phyloP scores from a whole-genome alignment of 495 filamentous ascomycete species.

The Tuber calosporum region DNA sequence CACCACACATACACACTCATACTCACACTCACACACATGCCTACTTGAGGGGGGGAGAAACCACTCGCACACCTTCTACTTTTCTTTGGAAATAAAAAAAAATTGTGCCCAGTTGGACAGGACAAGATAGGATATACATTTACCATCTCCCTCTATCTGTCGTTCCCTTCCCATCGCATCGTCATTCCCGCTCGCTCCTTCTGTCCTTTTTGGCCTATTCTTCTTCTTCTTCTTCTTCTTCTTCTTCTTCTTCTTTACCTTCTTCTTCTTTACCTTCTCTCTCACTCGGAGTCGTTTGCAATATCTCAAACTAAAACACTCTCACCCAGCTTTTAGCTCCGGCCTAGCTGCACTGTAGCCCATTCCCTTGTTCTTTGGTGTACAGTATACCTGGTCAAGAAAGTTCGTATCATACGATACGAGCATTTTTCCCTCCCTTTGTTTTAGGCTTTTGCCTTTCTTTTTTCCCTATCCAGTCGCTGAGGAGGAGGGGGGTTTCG shows the following conservation, averaged over 20 bases:
- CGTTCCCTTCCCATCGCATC: background rate
- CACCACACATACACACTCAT: background rate
- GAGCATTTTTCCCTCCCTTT: background rate
- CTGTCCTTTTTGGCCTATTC: background rate
- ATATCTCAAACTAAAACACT: background rate
- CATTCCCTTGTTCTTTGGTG: background rate
- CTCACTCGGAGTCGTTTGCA: background rate
- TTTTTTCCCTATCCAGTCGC: background rate
- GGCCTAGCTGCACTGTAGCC: background rate
- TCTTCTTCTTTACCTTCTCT: background rate
- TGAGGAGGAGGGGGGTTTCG: background rate
- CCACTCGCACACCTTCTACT: background rate
- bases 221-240: no score
- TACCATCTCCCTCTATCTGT: background rate
- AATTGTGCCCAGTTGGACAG: background rate
- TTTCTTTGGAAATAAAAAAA: background rate
- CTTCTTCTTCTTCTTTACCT: no score
- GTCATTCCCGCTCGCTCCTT: background rate
- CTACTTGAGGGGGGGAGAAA: background rate
- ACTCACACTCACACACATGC: no score
- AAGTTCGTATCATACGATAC: background rate
- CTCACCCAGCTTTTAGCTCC: background rate
- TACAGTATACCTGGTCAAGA: background rate
- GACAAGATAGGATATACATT: background rate
- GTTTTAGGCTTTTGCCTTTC: background rate